Evolutionary conservation across 2,329 filamentous ascomycete genomes (phyloP).

Genomic region (Cladosporium colombiae): DNA sequence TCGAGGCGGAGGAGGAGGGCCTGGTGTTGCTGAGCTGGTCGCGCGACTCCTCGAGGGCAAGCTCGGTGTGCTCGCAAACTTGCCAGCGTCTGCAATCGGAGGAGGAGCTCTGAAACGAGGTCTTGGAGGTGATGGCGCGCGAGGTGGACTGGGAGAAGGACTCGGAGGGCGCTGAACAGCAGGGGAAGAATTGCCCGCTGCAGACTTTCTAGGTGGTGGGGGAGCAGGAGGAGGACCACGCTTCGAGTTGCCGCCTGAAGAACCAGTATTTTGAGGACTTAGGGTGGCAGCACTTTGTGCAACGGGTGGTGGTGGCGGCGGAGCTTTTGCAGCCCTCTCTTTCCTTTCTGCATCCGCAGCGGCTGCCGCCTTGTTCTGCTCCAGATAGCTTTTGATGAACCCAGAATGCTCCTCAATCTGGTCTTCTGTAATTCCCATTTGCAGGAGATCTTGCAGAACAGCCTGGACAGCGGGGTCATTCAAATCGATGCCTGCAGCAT

Average conservation of each 20-base stretch:
- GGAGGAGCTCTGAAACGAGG: constrained; percentile 82
- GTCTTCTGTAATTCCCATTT: constrained; percentile 69
- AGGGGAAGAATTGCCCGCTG: constrained; percentile 37
- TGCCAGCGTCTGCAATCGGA: constrained; percentile 85
- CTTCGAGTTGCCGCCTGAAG: constrained; percentile 54
- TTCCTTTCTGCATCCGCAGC: constrained; percentile 47
- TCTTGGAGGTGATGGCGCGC: constrained; percentile 70
- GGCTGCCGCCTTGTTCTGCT: constrained; percentile 60
- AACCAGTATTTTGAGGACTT: constrained; percentile 64
- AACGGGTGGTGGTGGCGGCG: constrained; percentile 63
- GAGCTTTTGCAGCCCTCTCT: constrained; percentile 55
- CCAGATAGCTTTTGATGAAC: constrained; percentile 68
- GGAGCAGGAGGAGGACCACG: constrained; percentile 63
- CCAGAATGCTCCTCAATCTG: constrained; percentile 67
- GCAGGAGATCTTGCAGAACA: constrained; percentile 60
- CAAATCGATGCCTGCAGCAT: constrained; percentile 53
- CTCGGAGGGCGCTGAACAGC: constrained; percentile 49
- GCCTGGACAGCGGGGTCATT: constrained; percentile 63
- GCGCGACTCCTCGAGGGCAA: constrained; percentile 59
- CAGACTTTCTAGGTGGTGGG: constrained; percentile 44
- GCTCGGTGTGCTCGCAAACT: constrained; percentile 63
- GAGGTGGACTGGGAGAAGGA: constrained; percentile 61
- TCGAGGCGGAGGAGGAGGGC: constrained; percentile 50
- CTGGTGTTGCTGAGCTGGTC: constrained; percentile 46
- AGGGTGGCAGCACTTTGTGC: constrained; percentile 47